Percentiles rank a stretch among this genome's conserved stretches.
Conservation (phyloP, 2,329 filamentous ascomycete genomes). For the Penicillium decumbens region DNA sequence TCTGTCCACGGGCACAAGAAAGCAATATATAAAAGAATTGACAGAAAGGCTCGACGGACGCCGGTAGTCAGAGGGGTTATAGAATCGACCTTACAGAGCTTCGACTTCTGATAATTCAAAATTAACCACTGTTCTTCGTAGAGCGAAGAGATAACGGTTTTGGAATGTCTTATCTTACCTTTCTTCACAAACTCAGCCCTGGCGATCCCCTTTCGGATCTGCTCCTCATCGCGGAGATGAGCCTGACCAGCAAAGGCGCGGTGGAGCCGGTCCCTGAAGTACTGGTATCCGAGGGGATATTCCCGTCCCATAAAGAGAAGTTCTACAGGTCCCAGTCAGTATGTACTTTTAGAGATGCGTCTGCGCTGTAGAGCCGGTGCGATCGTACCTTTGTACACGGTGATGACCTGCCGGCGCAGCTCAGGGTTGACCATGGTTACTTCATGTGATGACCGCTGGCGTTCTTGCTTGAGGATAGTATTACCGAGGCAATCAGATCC, state of each 20-base stretch:
- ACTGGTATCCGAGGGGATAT: conserved; percentile 79
- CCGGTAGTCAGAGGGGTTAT: neutral
- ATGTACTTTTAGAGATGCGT: neutral
- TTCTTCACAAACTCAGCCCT: conserved; percentile 87
- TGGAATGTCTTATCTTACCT: conserved; percentile 49
- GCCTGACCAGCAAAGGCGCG: conserved; percentile 77
- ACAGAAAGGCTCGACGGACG: neutral
- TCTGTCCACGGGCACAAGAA: conserved; percentile 17
- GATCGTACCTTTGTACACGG: conserved; percentile 74
- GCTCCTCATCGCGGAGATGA: conserved; percentile 62
- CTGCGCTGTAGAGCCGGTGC: neutral
- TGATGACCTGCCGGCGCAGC: conserved; percentile 73
- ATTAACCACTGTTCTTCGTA: neutral
- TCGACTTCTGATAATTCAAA: conserved; percentile 68
- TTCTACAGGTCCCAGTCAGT: conserved; percentile 50
- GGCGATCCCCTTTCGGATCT: conserved; percentile 70
- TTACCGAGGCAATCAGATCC: neutral
- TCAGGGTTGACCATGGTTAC: conserved; percentile 48
- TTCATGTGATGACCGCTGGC: neutral
- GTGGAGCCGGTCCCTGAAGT: conserved; percentile 77
- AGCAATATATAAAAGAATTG: conserved; percentile 19
- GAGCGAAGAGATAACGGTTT: neutral
- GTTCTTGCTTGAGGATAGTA: neutral
- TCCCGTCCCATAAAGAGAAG: conserved; percentile 77
- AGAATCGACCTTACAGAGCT: conserved; percentile 62